Conservation (phyloP, 1,284 basidiomycete species). For the Ustilago lituana region DNA sequence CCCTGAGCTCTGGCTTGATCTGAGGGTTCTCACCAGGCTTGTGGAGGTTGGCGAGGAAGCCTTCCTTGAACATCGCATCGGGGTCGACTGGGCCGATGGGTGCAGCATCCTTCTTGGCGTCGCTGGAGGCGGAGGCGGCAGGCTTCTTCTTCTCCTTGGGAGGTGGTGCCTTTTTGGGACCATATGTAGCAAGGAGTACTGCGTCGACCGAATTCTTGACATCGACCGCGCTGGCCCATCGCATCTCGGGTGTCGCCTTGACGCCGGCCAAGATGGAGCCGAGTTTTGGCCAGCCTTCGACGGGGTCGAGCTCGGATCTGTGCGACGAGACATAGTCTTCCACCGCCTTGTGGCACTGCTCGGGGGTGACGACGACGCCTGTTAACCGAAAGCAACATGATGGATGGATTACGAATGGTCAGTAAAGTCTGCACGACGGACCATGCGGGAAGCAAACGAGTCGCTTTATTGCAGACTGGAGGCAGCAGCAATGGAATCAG, state of each 20-base stretch:
- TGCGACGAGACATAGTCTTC: slow-evolving; percentile 72
- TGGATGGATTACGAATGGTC: slow-evolving; percentile 4
- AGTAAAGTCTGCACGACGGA: background rate
- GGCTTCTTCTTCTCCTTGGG: slow-evolving; percentile 72
- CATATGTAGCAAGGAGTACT: slow-evolving; percentile 80
- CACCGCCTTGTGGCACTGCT: slow-evolving; percentile 76
- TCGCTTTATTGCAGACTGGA: background rate
- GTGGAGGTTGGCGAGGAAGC: slow-evolving; percentile 92
- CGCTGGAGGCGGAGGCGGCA: slow-evolving; percentile 24
- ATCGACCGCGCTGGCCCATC: slow-evolving; percentile 90
- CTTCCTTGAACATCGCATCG: slow-evolving; percentile 88
- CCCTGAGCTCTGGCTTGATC: slow-evolving; percentile 78
- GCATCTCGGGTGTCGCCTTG: slow-evolving; percentile 64
- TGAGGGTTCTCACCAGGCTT: slow-evolving; percentile 95
- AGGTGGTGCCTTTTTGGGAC: slow-evolving; percentile 69
- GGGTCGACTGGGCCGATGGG: slow-evolving; percentile 47
- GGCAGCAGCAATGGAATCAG: slow-evolving; percentile 28
- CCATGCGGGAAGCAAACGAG: too few species aligned
- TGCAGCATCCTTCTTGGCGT: slow-evolving; percentile 36
- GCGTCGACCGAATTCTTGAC: slow-evolving; percentile 87
- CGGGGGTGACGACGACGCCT: slow-evolving; percentile 83
- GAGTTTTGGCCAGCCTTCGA: slow-evolving; percentile 67
- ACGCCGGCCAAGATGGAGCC: slow-evolving; percentile 61
- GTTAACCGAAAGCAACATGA: background rate
- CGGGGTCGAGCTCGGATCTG: slow-evolving; percentile 66